These are phyloP conservation scores for Pharnaceum exiguum DNA, from an alignment of 148 eudicot species.

Conservation along the genomic window DNA sequence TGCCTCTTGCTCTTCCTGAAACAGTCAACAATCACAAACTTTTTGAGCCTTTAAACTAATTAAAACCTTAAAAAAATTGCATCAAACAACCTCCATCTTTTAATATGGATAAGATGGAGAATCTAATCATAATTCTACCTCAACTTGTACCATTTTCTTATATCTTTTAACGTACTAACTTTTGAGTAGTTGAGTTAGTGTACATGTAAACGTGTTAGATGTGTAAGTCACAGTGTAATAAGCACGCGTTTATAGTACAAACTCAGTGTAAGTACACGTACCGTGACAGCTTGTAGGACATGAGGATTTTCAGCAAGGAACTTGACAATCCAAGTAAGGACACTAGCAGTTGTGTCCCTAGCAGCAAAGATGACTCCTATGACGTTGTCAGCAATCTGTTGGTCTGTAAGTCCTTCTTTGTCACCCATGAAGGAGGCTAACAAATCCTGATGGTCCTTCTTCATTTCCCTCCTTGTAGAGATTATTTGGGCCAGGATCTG, in stretches of 20 bases:
- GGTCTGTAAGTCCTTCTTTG: conserved; percentile 66
- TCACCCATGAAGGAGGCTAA: conserved; percentile 80
- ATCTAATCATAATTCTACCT: no score
- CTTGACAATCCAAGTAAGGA: conserved; percentile 87
- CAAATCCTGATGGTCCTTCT: conserved; percentile 46
- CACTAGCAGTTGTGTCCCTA: conserved; percentile 91
- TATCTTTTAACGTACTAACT: no score
- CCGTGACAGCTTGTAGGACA: conserved; percentile 77
- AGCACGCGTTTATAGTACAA: neutral
- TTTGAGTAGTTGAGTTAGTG: no score
- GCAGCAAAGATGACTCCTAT: conserved; percentile 96
- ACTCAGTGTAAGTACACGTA: conserved; percentile 18
- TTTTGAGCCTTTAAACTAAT: conserved; percentile 12
- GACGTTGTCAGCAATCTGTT: conserved; percentile 92
- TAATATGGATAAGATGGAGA: no score
- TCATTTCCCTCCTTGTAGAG: conserved; percentile 41
- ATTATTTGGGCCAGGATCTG: conserved; percentile 65
- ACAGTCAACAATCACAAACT: neutral
- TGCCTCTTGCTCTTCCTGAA: conserved; percentile 43
- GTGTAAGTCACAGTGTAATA: no score
- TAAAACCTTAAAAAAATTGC: conserved; percentile 1
- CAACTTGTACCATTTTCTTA: no score
- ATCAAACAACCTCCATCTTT: no score
- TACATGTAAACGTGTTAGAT: no score
- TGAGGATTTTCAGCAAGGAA: conserved; percentile 74